Base-by-base conservation (phyloP, 441 rosid genomes). In the Populus tomentosa region DNA sequence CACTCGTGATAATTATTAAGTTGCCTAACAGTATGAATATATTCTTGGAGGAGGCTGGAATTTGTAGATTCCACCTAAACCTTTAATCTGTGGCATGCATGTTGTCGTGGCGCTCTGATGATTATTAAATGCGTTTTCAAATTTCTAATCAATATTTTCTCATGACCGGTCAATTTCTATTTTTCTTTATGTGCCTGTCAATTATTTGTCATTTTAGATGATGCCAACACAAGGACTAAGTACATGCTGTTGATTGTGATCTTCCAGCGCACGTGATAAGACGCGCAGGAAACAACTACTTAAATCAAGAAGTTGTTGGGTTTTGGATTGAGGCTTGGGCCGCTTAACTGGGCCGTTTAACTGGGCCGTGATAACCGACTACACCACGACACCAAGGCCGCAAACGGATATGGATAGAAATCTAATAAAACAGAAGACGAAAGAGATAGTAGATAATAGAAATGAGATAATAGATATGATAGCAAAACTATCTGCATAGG, bases 301-400 rank as follows among this genome's bases (percentile, higher is more conserved):
- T 46, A 46, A 13, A 14, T 46, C 20, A 46, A 46, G 56, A 46
- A 14, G 56, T 0, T 46, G 0, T 4, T 46, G 56, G 56, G 56
- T 14, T 46, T 0, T 46, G 5, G 1, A 14, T 1, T 4, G 20
- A 6, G 18, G 0, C 20, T 1, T 46, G 56, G 56, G 20, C 56
- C 1, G 6, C 18, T 4, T 46, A 46, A 14, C 0, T 46, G 56
- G 20, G 20, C 56, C 0, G 56, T 10, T 2, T 38, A 38, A 38
- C 0, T 38, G 46, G 46, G 13, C 46, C 95, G 97, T 92, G 96
- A 90, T 89, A 94, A 91, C 97, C 97, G 90, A 91, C 97, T 89
- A 89, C 95, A 94, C 98, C 97, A 94, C 91, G 90, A 94, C 79
- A 86, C 90, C 83, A 30, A 10, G 40, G 20, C 11, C 14, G 4